These are phyloP conservation scores for Amanita fuliginea DNA, from an alignment of 768 basidiomycete species.

Conservation along the genomic window DNA sequence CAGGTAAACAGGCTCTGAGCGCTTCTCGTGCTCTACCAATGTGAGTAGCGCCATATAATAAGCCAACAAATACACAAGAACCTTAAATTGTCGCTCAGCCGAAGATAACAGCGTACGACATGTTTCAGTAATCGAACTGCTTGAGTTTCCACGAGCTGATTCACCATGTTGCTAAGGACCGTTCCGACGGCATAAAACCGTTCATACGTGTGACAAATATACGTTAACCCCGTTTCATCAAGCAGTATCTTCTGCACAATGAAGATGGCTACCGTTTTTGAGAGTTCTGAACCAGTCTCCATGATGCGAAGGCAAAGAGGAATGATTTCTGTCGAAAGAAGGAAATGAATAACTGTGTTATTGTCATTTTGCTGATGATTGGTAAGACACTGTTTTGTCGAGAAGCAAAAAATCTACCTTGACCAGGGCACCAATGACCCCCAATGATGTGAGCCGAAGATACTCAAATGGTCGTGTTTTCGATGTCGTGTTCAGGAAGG, in stretches of 20 bases:
- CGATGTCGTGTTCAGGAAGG: slow-evolving; percentile 96
- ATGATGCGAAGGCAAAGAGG: slow-evolving; percentile 98
- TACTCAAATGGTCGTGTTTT: slow-evolving; percentile 99
- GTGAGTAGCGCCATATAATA: slow-evolving; percentile 7
- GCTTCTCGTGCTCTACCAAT: slow-evolving; percentile 81
- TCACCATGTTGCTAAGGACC: slow-evolving; percentile 97
- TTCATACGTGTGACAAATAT: slow-evolving; percentile 99
- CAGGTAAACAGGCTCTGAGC: slow-evolving; percentile 88
- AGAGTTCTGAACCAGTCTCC: slow-evolving; percentile 98
- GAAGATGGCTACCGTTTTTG: slow-evolving; percentile 98
- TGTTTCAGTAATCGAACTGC: slow-evolving; percentile 95
- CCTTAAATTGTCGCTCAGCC: slow-evolving; percentile 94
- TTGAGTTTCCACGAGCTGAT: slow-evolving; percentile 94
- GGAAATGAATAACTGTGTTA: slow-evolving; percentile 96
- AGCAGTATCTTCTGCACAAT: slow-evolving; percentile 98
- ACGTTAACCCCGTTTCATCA: slow-evolving; percentile 95
- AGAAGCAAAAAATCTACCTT: slow-evolving; percentile 45
- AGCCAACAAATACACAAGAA: slow-evolving; percentile 22
- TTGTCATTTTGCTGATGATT: slow-evolving; percentile 90
- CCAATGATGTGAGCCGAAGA: slow-evolving; percentile 96
- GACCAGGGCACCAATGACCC: slow-evolving; percentile 97
- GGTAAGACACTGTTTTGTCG: background rate
- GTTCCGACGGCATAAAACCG: slow-evolving; percentile 98
- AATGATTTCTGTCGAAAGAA: slow-evolving; percentile 98
- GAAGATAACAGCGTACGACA: slow-evolving; percentile 93